These are phyloP conservation scores for Boletus semigastroideus DNA, from an alignment of 1,284 basidiomycete species.

Conservation along the genomic window DNA sequence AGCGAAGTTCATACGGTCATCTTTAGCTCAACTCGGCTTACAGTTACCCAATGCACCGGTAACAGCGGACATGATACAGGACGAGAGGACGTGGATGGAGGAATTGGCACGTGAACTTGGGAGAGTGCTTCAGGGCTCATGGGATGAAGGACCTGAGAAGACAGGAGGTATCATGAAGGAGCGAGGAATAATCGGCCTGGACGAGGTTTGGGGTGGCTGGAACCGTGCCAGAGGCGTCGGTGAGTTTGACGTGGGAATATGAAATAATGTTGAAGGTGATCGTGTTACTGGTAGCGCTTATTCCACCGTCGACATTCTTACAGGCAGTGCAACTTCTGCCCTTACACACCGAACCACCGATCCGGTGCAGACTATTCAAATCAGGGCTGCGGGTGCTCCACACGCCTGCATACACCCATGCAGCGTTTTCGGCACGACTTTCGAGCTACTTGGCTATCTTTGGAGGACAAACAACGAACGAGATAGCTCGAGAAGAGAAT, in stretches of 20 bases:
- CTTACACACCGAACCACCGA: conserved; percentile 64
- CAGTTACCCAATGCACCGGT: conserved; percentile 76
- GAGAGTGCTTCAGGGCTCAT: conserved; percentile 61
- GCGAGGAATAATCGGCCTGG: conserved; percentile 82
- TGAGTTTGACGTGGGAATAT: conserved; percentile 40
- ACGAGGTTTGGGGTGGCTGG: conserved; percentile 98
- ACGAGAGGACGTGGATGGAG: conserved; percentile 79
- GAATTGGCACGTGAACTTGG: conserved; percentile 86
- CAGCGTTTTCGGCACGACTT: conserved; percentile 66
- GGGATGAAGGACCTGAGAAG: conserved; percentile 10
- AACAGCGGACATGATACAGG: conserved; percentile 87
- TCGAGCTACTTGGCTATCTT: conserved; percentile 48
- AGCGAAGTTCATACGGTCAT: conserved; percentile 84
- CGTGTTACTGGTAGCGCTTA: conserved; percentile 56
- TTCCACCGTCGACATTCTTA: conserved; percentile 84
- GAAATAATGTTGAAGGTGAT: background rate
- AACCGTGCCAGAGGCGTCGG: conserved; percentile 93
- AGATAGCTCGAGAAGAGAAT: conserved; percentile 67
- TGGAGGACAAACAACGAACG: conserved; percentile 54
- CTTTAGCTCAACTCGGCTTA: conserved; percentile 86
- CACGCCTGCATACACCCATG: conserved; percentile 71
- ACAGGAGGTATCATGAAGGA: conserved; percentile 59
- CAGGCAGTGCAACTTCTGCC: conserved; percentile 72
- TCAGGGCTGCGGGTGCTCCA: conserved; percentile 81
- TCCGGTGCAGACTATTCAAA: conserved; percentile 67